Conservation (phyloP, 441 rosid genomes). For the Pelargonium myrrhifolium region DNA sequence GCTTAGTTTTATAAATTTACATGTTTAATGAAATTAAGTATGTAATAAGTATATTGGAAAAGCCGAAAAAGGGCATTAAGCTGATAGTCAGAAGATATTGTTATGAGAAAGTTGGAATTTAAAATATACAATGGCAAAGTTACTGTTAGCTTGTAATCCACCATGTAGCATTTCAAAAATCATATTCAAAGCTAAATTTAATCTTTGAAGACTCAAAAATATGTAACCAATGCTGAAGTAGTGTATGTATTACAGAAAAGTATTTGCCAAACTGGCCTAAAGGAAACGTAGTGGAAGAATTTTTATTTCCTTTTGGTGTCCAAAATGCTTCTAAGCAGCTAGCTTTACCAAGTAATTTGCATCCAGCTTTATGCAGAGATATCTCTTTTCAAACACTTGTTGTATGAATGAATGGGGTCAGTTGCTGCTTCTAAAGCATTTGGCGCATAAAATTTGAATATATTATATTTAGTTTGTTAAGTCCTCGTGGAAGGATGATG, state of each 20-base stretch:
- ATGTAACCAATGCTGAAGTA: neutral
- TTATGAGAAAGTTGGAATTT: neutral
- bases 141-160: neutral
- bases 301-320: conserved; percentile 6
- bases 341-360: conserved; percentile 18
- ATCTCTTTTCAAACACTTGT: conserved; percentile 57
- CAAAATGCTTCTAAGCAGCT: conserved; percentile 10
- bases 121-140: neutral
- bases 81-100: no score
- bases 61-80: no score
- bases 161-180: neutral
- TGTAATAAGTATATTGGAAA: no score
- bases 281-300: neutral
- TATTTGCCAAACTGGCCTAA: no score
- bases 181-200: neutral
- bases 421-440: conserved; percentile 60
- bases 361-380: conserved; percentile 45
- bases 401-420: conserved; percentile 48
- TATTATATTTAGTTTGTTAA: conserved; percentile 38
- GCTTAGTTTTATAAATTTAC: no score
- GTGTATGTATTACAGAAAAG: no score
- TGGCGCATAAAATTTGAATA: conserved; percentile 46
- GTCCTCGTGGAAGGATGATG: conserved; percentile 46
- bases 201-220: neutral
- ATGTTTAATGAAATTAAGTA: no score